Base-by-base conservation (phyloP, 371 early-diverging fungal genomes). In the Syncephalastrum racemosum region DNA sequence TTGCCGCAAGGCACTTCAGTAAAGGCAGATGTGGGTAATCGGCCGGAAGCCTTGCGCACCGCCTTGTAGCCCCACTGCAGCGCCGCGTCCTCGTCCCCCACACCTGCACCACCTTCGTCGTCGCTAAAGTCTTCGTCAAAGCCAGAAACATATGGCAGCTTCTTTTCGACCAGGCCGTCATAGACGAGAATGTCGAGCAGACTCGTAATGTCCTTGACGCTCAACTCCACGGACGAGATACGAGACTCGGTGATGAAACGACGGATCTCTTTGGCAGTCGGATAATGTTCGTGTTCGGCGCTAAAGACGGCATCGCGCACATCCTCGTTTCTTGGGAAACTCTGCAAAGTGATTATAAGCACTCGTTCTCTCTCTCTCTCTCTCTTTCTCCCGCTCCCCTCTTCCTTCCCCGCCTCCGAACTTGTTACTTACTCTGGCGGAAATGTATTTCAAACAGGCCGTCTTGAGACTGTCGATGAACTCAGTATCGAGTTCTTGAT, bases 401-500 rank as follows among this genome's bases (percentile, higher is more conserved):
- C 19, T 47, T 40, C 6, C 8, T 48, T 25, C 46, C 39, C 45
- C n/a, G 16, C 20, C 19, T 39, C 19, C 46, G 10, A 8, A 39
- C 31, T 1, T 16, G 14, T 25, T 5, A 47, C 73, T 66, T 71
- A 90, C 89, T 65, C 84, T 84, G 44, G 81, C 70, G 15, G 73
- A 64, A 43, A 97, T 91, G 62, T 80, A 92, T 62, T 90, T 84
- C 64, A 88, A 84, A 63, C 89, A 83, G 44, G 88, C 87, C 4
- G 79, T 70, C 40, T 91, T 80, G 20, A 99, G 65, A 57, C 82
- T 85, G 41, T 96, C 90, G 54, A 98, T 94, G 68, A 98, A 98
- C 19, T 94, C 95, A 4, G 82, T 81, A 77, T 99, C 99, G 59
- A 99, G 76, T 57, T 96, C 97, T 62, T 96, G 92, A 73, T 98